Percentiles rank a stretch among this genome's conserved stretches.
Conservation (phyloP, 768 basidiomycete species). For the Calocybe cyanea region DNA sequence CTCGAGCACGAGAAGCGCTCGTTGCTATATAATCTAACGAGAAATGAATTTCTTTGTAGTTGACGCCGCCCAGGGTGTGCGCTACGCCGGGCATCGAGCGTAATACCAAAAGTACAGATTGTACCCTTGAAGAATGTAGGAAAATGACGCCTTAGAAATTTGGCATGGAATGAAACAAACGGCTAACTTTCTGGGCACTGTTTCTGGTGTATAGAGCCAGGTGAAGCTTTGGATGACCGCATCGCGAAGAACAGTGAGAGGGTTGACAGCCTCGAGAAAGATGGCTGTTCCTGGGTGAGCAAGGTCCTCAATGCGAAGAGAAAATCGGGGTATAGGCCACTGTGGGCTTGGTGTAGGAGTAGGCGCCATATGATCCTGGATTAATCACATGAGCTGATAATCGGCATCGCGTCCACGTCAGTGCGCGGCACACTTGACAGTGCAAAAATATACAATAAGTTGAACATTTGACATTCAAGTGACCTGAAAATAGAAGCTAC, state of each 20-base stretch:
- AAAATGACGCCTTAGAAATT: not conserved
- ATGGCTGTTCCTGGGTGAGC: slow-evolving; percentile 52
- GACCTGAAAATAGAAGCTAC: not conserved
- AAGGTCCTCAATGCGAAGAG: slow-evolving; percentile 55
- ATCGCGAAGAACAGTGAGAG: slow-evolving; percentile 34
- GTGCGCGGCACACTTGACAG: too few relatives aligned
- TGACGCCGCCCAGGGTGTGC: slow-evolving; percentile 50
- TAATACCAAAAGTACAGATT: slow-evolving; percentile 54
- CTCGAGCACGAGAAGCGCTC: slow-evolving; percentile 34
- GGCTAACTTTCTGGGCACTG: slow-evolving; percentile 34
- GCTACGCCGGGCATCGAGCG: slow-evolving; percentile 70
- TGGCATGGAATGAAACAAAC: slow-evolving; percentile 1
- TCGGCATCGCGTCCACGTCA: too few relatives aligned
- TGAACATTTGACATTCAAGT: too few relatives aligned
- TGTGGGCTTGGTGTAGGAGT: slow-evolving; percentile 15
- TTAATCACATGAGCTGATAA: too few relatives aligned
- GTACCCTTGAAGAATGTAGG: slow-evolving; percentile 37
- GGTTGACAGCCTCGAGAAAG: slow-evolving; percentile 51
- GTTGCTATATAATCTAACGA: slow-evolving; percentile 61
- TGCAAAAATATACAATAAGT: too few relatives aligned
- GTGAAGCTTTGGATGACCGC: slow-evolving; percentile 48
- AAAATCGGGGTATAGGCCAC: slow-evolving; percentile 57
- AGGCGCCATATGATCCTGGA: too few relatives aligned
- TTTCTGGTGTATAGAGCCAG: slow-evolving; percentile 37
- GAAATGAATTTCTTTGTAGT: slow-evolving; percentile 72